Percentiles rank a stretch among this genome's conserved stretches.
Conservation (phyloP, 2,329 filamentous ascomycete genomes). For the Phyllosticta citriasiana region DNA sequence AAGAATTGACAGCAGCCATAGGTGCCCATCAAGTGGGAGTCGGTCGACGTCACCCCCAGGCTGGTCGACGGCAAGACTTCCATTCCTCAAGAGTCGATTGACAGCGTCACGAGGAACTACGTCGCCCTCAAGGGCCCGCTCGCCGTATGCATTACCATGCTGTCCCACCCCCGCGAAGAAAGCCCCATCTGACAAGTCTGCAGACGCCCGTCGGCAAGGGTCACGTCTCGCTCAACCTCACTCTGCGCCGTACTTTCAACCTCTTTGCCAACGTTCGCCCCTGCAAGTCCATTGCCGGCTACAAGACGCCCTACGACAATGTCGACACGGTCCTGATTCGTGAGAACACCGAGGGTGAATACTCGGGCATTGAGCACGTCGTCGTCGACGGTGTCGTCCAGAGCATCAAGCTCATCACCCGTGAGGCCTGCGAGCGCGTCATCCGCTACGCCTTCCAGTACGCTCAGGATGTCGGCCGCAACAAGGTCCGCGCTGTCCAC, state of each 20-base stretch:
- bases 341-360: slow-evolving; percentile 99
- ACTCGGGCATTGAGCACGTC: slow-evolving; percentile 97
- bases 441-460: slow-evolving; percentile 98
- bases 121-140: slow-evolving; percentile 97
- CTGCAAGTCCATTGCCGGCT: slow-evolving; percentile 92
- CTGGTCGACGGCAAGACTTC: slow-evolving; percentile 92
- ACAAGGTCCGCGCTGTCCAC: slow-evolving; percentile 96
- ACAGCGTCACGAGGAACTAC: slow-evolving; percentile 90
- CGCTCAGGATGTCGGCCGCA: slow-evolving; percentile 83
- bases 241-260: slow-evolving; percentile 97
- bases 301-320: slow-evolving; percentile 96
- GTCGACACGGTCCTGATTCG: slow-evolving; percentile 97
- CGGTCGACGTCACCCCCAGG: slow-evolving; percentile 88
- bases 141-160: slow-evolving; percentile 52
- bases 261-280: slow-evolving; percentile 98
- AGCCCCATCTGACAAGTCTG: slow-evolving; percentile 15
- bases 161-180: slow-evolving; percentile 2
- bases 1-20: slow-evolving; percentile 26
- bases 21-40: slow-evolving; percentile 93
- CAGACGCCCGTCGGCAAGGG: slow-evolving; percentile 95
- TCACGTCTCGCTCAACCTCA: slow-evolving; percentile 97
- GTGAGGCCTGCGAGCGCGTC: slow-evolving; percentile 87
- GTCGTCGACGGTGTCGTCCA: slow-evolving; percentile 97
- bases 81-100: slow-evolving; percentile 86
- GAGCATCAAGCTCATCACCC: slow-evolving; percentile 99